Base-by-base conservation (phyloP, 2,329 filamentous ascomycete genomes). In the Cladophialophora chaetospira region DNA sequence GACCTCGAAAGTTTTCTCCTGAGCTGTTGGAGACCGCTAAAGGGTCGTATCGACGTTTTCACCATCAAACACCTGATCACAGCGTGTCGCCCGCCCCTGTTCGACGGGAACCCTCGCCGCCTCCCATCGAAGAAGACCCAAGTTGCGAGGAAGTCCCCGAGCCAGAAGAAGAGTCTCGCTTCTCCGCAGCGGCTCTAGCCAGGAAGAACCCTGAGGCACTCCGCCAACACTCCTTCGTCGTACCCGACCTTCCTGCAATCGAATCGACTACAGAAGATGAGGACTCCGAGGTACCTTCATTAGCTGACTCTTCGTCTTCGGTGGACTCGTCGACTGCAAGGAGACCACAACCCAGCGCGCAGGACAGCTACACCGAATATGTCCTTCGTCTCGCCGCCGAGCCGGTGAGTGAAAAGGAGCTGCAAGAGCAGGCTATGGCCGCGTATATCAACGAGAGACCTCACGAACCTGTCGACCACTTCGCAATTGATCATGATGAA, bases 21-120 rank as follows among this genome's bases (percentile, higher is more conserved):
- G 87, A 93, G 67, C 77, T 96, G 53, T 86, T 96, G 60, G 90
- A 93, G 72, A 92, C 89, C 2, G 88, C 88, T 3, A 84, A 85
- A 65, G 81, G 91, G 51, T 85, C 85, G 29, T 84, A 88, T 61
- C 85, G 85, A 66, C 82, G 82, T 13, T 52, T 62, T 9, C 57
- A 61, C 43, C 53, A 42, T 3, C 53, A 42, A 19, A 48, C 53
- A 25, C 21, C 60, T 9, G 57, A 53, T 23, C 5, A 21, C 10
- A 49, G 56, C 23, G 28, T 28, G 17, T 40, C 57, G 40, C 38
- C 45, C 21, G 10, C 36, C 5, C 42, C 46, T 9, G n/a, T 25
- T 23, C 36, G 40, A 28, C 47, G 48, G n/a, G 51, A 25, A 15
- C 49, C 50, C 4, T 53, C 49, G 28, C 46, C 52, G 3, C 45